Base-by-base conservation (phyloP, 2,329 filamentous ascomycete species). In the Pseudophaeomoniella oleicola region DNA sequence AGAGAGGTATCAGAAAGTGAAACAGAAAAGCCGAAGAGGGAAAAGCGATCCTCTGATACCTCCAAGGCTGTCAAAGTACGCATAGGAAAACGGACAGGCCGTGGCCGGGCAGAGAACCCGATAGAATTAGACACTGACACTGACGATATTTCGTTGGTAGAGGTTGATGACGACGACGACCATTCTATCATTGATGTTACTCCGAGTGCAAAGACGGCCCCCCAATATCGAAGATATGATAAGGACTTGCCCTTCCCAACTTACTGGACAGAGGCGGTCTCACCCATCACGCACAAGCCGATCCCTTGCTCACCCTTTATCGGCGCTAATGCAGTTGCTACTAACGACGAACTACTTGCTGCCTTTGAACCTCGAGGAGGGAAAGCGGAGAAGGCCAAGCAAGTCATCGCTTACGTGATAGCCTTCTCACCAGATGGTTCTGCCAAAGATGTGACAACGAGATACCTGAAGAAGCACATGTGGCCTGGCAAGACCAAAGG, bases 221-320 rank as follows among this genome's bases (percentile, higher is more conserved):
- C 55, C 29, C 49, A 46, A 4, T 53, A 50, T 34, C 67, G 65
- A 40, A 65, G 68, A 37, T 82, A 78, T 47, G 85, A 93, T 47
- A 66, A 69, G 14, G 86, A 93, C 46, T 66, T 94, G 17, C 73
- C 78, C 2, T 90, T 79, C 45, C 87, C 90, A 1, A 80, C 82
- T 35, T 96, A 96, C 55, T 98, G 90, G 90, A 81, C 81, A 0
- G 90, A 98, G 55, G 80, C 83, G 2, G 65, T 90, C 2, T 94
- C 87, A 0, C 81, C 85, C 2, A 67, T 84, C 3, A 88, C 83
- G 0, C 74, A 83, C 37, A 83, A 75, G 34, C 86, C 81, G 39
- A 69, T 90, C 5, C 70, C 86, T 0, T 79, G 94, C 2, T 87
- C 94, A 39, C 69, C 83, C 0, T 63, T 84, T 4, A 72, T 86